Evolutionary conservation across 345 rosid genomes (phyloP).

Genomic region (Citrus medica): DNA sequence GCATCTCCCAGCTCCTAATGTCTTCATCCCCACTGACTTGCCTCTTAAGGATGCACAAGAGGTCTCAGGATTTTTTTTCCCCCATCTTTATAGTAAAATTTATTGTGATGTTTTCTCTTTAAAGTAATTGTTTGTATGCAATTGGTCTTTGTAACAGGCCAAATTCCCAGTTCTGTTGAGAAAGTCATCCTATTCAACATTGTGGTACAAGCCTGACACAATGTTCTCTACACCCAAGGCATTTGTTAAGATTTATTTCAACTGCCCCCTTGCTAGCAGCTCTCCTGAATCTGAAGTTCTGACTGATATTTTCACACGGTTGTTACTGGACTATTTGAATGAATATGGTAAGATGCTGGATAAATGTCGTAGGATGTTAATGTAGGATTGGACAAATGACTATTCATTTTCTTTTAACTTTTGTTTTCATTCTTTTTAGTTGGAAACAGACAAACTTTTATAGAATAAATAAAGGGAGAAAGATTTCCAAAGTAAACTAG

Average conservation of each 20-base stretch:
- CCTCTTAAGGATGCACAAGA: slow-evolving; percentile 59
- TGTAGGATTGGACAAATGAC: neutral
- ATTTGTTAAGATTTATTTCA: slow-evolving; percentile 72
- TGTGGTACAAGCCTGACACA: slow-evolving; percentile 92
- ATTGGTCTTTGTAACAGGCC: slow-evolving; percentile 44
- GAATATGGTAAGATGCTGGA: slow-evolving; percentile 68
- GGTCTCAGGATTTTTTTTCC: slow-evolving; percentile 33
- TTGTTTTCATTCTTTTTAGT: neutral
- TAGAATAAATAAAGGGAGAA: neutral
- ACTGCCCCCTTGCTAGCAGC: slow-evolving; percentile 65
- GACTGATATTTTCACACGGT: slow-evolving; percentile 59
- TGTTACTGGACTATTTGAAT: slow-evolving; percentile 89
- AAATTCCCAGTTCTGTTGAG: slow-evolving; percentile 57
- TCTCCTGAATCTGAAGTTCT: slow-evolving; percentile 85
- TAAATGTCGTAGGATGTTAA: slow-evolving; percentile 23
- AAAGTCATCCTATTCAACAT: slow-evolving; percentile 56
- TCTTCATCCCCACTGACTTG: slow-evolving; percentile 81
- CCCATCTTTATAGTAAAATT: neutral
- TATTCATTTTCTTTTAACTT: neutral
- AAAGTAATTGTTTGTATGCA: slow-evolving; percentile 10
- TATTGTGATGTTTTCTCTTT: neutral
- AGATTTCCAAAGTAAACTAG: neutral
- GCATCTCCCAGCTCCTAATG: slow-evolving; percentile 69
- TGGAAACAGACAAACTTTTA: neutral
- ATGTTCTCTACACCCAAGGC: slow-evolving; percentile 80